Percentiles rank a stretch among this genome's conserved stretches.
These are phyloP conservation scores for Xylogone sp. DNA, from an alignment of 2,329 filamentous ascomycete genomes.

Conservation along the genomic window DNA sequence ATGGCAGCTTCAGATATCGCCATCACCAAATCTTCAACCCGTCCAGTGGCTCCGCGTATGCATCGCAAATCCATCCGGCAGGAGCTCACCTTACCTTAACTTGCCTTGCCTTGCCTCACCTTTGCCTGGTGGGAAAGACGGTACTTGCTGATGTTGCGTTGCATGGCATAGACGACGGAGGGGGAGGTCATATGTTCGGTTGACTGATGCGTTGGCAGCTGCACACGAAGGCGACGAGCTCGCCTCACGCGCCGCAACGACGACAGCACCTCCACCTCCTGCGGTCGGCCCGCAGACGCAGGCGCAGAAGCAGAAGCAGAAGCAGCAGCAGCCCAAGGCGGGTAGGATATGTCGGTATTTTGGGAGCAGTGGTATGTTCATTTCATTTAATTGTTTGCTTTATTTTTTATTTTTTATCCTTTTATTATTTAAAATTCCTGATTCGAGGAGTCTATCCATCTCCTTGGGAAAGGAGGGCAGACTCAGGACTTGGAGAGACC, in stretches of 20 bases:
- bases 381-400: constrained; percentile 1
- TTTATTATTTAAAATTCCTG: no score
- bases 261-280: no score
- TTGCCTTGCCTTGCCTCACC: not conserved
- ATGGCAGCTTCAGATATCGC: no score
- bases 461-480: no score
- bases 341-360: constrained; percentile 27
- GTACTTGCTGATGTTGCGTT: not conserved
- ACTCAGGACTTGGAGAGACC: no score
- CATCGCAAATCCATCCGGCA: constrained; percentile 2
- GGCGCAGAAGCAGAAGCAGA: not conserved
- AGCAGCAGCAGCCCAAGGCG: constrained; percentile 12
- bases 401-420: not conserved
- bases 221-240: constrained; percentile 16
- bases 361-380: constrained; percentile 19
- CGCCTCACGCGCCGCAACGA: constrained; percentile 16
- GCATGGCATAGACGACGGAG: not conserved
- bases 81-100: no score
- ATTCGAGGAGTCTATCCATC: no score
- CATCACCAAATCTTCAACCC: no score
- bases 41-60: constrained; percentile 7
- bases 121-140: not conserved
- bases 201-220: constrained; percentile 25
- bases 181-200: constrained; percentile 18
- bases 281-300: not conserved